Evolutionary conservation across 1,284 basidiomycete species (phyloP).

Genomic region (Irpex rosettiformis): DNA sequence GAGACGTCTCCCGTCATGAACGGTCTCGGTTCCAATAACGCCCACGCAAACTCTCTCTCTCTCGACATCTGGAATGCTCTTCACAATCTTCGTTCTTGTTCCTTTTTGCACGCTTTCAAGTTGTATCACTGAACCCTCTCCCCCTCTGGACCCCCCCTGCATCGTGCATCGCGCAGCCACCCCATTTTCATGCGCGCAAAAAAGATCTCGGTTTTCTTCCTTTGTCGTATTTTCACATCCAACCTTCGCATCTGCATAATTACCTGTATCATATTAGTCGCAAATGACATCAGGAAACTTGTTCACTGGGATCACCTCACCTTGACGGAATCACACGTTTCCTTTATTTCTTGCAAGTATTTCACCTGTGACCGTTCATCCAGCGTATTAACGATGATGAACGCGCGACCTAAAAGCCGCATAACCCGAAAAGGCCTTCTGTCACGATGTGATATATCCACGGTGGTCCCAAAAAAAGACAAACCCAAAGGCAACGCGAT

Average conservation of each 20-base stretch:
- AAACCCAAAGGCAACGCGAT: background rate
- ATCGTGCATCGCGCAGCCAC: background rate
- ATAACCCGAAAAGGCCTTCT: background rate
- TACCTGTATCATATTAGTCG: conserved; percentile 18
- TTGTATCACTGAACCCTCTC: background rate
- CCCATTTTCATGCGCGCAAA: conserved; percentile 4
- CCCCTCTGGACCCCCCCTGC: too few relatives aligned
- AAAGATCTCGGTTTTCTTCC: background rate
- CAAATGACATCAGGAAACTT: conserved; percentile 14
- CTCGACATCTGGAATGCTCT: background rate
- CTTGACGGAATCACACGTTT: too few relatives aligned
- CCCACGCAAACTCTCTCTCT: background rate
- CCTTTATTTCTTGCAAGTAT: too few relatives aligned
- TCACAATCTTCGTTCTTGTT: background rate
- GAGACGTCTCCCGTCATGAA: conserved; percentile 27
- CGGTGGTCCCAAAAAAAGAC: background rate
- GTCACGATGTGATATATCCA: background rate
- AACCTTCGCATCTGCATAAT: conserved; percentile 12
- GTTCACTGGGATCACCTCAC: conserved; percentile 5
- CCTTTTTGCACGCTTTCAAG: too few relatives aligned
- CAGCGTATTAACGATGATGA: background rate
- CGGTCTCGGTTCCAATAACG: background rate
- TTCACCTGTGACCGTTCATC: too few relatives aligned
- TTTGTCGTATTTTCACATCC: conserved; percentile 5
- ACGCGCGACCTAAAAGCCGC: background rate